Evolutionary conservation across 2,329 filamentous ascomycete genomes (phyloP).

Genomic region (Arthrinium puccinioides): DNA sequence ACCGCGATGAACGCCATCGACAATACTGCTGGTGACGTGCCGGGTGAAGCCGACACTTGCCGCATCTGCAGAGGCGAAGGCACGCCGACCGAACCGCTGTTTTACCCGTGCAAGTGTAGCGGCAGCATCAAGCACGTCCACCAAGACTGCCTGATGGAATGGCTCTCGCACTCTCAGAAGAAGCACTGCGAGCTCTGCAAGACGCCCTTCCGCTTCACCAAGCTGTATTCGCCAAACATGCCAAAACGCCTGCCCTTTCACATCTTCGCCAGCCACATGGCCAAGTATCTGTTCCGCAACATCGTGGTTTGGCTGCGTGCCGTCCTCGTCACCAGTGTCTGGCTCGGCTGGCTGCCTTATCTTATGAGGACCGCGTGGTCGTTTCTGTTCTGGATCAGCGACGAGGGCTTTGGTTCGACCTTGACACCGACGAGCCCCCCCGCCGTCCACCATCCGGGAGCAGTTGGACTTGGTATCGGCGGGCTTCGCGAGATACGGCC

Average conservation of each 20-base stretch:
- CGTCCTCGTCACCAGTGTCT: constrained; percentile 73
- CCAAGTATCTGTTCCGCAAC: constrained; percentile 64
- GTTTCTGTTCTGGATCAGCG: constrained; percentile 88
- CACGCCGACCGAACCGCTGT: constrained; percentile 74
- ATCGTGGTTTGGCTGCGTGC: constrained; percentile 73
- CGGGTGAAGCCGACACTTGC: constrained; percentile 74
- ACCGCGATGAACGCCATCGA: constrained; percentile 14
- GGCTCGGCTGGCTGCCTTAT: constrained; percentile 84
- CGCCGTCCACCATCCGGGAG: constrained; percentile 17
- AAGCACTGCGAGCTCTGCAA: constrained; percentile 99
- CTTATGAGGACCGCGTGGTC: constrained; percentile 90
- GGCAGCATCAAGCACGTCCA: constrained; percentile 98
- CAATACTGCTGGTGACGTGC: no score
- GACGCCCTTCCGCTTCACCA: constrained; percentile 95
- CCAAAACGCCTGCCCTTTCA: constrained; percentile 72
- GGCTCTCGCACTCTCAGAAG: constrained; percentile 97
- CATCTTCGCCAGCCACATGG: constrained; percentile 73
- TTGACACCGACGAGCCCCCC: no score
- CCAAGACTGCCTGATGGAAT: constrained; percentile 97
- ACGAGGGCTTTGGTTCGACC: constrained; percentile 59
- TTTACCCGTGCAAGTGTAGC: constrained; percentile 97
- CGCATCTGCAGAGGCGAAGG: constrained; percentile 93
- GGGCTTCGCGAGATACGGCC: constrained; percentile 11
- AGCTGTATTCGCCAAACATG: constrained; percentile 94
- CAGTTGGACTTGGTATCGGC: constrained; percentile 14